Conservation (phyloP, 805 yeast species). For the Tetrapisispora fleetii region DNA sequence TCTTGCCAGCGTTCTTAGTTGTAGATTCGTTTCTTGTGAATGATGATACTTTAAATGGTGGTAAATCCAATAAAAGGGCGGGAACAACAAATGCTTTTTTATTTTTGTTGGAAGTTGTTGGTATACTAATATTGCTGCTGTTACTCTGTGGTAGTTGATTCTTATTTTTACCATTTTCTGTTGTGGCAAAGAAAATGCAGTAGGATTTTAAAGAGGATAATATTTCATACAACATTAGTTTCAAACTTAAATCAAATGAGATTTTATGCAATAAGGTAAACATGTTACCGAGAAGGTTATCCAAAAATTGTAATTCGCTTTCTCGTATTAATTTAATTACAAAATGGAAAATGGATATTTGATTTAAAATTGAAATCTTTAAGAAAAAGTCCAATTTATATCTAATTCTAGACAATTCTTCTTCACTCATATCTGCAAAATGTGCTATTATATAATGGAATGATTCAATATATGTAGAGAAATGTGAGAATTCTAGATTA, state of each 20-base stretch:
- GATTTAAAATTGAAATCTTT: slow-evolving; percentile 25
- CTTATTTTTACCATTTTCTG: slow-evolving; percentile 4
- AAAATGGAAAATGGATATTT: slow-evolving; percentile 15
- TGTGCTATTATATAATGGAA: slow-evolving; percentile 6
- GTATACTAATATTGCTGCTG: not conserved
- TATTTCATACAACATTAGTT: slow-evolving; percentile 25
- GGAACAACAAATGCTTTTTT: slow-evolving; percentile 13
- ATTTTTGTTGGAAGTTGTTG: not conserved
- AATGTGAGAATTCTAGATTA: not conserved
- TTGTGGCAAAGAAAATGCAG: slow-evolving; percentile 17
- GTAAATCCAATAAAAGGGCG: slow-evolving; percentile 14
- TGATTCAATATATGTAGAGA: not conserved
- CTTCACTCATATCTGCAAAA: slow-evolving; percentile 8
- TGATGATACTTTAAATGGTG: slow-evolving; percentile 28
- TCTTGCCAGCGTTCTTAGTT: not conserved
- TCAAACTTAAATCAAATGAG: slow-evolving; percentile 20
- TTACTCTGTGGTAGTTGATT: not conserved
- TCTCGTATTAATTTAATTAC: slow-evolving; percentile 10
- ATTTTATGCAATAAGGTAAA: slow-evolving; percentile 20
- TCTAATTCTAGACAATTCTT: slow-evolving; percentile 2
- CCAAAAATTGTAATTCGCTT: not conserved
- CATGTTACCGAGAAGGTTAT: slow-evolving; percentile 10
- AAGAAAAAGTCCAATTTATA: slow-evolving; percentile 14
- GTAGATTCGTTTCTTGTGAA: slow-evolving; percentile 11
- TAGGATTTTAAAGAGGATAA: slow-evolving; percentile 24